Base-by-base conservation (phyloP, 2,329 filamentous ascomycete species). In the Diaporthe vexans region DNA sequence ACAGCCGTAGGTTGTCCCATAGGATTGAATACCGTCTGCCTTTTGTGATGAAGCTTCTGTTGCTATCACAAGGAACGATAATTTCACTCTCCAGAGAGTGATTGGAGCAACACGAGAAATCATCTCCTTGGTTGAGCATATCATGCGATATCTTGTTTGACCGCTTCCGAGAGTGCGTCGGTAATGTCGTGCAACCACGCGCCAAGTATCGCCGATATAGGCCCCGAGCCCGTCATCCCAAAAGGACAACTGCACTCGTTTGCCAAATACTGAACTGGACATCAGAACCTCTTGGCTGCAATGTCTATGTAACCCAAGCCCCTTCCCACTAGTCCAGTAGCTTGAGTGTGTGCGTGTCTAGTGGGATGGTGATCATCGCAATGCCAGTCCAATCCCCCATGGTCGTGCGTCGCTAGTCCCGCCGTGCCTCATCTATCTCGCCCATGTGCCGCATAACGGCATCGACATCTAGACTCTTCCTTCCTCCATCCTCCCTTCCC, bases 351-450 rank as follows among this genome's bases (percentile, higher is more conserved):
- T 24, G 48, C n/a, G n/a, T 35, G 43, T 65, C 24, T 17, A 29
- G 37, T 46, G 61, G 43, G 29, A 52, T 51, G 10, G 29, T 35
- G 19, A 48, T 48, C 19, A 3, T 48, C 21, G 29, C 61, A 67
- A 51, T 51, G 29, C 24, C 33, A 48, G 40, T 43, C 40, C 40
- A n/a, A 17, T 24, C 29, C 61, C 61, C 61, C 61, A 11, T 67
- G 61, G 61, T 52, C 29, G 61, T 67, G 61, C 61, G n/a, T 37
- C 46, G 13, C 61, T 67, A 67, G 61, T 52, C 61, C 61, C 43
- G 46, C 61, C 61, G 43, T 46, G 43, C 61, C 19, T 67, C 61
- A 51, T 67, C 61, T 67, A 67, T 52, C 59, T 65, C 11, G 59
- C 24, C 40, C 59, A 63, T 46, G 24, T 63, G 24, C 58, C 37